phyloP scores from a whole-genome alignment of 345 rosid species.

The Gossypium rotundifolium region DNA sequence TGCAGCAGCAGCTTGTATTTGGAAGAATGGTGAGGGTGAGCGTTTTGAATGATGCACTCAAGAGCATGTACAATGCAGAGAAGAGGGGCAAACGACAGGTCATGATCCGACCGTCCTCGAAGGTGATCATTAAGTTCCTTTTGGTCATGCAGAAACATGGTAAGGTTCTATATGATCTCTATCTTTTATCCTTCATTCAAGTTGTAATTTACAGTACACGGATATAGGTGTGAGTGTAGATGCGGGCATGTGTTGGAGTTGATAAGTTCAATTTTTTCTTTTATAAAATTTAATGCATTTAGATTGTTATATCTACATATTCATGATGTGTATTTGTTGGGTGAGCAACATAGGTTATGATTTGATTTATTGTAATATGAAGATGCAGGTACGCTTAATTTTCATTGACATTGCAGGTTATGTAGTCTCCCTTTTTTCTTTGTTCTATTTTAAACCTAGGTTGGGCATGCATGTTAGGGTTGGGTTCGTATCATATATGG shows the following conservation, averaged over 20 bases:
- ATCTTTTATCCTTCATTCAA: not conserved
- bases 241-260: too few relatives aligned
- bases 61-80: conserved; percentile 79
- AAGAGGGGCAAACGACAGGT: conserved; percentile 76
- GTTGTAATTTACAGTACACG: not conserved
- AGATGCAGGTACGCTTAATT: too few relatives aligned
- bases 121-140: conserved; percentile 73
- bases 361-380: too few relatives aligned
- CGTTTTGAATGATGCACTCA: conserved; percentile 74
- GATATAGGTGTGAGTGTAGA: not conserved
- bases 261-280: too few relatives aligned
- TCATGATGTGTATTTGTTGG: too few relatives aligned
- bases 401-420: too few relatives aligned
- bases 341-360: too few relatives aligned
- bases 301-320: too few relatives aligned
- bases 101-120: conserved; percentile 78
- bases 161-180: conserved; percentile 8
- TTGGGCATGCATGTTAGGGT: not conserved
- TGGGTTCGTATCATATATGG: not conserved
- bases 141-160: conserved; percentile 82
- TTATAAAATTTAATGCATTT: too few relatives aligned
- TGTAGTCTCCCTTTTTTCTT: too few relatives aligned
- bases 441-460: too few relatives aligned
- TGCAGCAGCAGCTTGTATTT: conserved; percentile 17
- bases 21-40: conserved; percentile 64